phyloP scores from a whole-genome alignment of 1,284 basidiomycete genomes.

The Spongispora temasekensis region DNA sequence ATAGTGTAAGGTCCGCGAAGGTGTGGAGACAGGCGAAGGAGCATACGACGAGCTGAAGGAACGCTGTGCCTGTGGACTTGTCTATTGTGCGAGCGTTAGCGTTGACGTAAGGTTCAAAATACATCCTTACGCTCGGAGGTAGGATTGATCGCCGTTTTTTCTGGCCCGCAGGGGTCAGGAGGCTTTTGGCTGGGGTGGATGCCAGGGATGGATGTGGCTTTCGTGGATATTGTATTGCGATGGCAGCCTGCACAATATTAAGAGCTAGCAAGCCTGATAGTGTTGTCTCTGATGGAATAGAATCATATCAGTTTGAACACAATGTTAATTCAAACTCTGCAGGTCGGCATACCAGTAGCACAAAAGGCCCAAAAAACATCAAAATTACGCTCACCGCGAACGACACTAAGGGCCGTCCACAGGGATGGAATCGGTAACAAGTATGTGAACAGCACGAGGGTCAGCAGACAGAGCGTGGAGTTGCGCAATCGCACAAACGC shows the following conservation, averaged over 20 bases:
- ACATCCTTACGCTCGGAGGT: slow-evolving; percentile 47
- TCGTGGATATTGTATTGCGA: slow-evolving; percentile 57
- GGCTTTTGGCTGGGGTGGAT: slow-evolving; percentile 39
- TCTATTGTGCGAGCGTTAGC: slow-evolving; percentile 29
- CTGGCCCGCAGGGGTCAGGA: slow-evolving; percentile 40
- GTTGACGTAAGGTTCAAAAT: neutral
- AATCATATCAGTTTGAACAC: neutral
- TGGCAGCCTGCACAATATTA: slow-evolving; percentile 52
- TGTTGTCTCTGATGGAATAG: slow-evolving; percentile 42
- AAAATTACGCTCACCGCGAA: slow-evolving; percentile 24
- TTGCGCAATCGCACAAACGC: slow-evolving; percentile 54
- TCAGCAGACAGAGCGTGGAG: slow-evolving; percentile 47
- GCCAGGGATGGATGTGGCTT: slow-evolving; percentile 42
- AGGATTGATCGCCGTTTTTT: slow-evolving; percentile 39
- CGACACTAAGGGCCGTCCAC: slow-evolving; percentile 38
- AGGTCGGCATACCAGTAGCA: slow-evolving; percentile 20
- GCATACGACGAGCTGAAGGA: slow-evolving; percentile 52
- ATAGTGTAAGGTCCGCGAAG: slow-evolving; percentile 46
- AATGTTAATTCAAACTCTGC: neutral
- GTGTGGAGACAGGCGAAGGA: slow-evolving; percentile 52
- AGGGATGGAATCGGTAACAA: slow-evolving; percentile 55
- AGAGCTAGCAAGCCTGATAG: slow-evolving; percentile 44
- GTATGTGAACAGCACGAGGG: slow-evolving; percentile 49
- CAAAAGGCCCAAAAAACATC: slow-evolving; percentile 21
- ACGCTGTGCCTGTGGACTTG: slow-evolving; percentile 56